Conservation (phyloP, 2,329 filamentous ascomycete genomes). For the Rhinocladiella mackenziei region DNA sequence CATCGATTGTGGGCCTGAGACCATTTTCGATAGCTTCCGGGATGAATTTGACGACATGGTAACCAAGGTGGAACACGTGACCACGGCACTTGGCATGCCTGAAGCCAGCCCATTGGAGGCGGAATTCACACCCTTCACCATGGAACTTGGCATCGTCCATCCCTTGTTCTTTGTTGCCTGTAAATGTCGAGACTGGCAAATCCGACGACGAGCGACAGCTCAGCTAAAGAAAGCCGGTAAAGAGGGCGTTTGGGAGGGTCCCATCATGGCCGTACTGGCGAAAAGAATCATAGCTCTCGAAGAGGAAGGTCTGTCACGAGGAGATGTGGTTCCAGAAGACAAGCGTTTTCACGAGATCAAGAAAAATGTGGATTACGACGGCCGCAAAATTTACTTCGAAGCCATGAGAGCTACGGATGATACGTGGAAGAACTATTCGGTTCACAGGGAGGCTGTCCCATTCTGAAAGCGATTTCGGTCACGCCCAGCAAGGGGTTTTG, state of each 20-base stretch:
- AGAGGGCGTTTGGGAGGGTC: conserved; percentile 38
- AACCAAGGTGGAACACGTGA: conserved; percentile 27
- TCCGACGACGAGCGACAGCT: conserved; percentile 32
- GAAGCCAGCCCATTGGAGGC: conserved; percentile 24
- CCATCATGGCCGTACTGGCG: conserved; percentile 32
- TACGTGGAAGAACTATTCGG: conserved; percentile 25
- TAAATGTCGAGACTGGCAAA: conserved; percentile 31
- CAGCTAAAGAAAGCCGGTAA: conserved; percentile 34
- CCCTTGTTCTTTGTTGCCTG: conserved; percentile 35
- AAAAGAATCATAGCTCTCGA: conserved; percentile 31
- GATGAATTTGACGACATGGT: conserved; percentile 31
- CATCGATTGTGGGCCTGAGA: conserved; percentile 29
- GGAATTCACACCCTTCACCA: conserved; percentile 28
- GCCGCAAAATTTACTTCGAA: conserved; percentile 25
- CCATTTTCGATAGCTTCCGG: conserved; percentile 25
- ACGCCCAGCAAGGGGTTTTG: conserved; percentile 11
- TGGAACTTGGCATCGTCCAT: conserved; percentile 35
- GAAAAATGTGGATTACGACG: conserved; percentile 31
- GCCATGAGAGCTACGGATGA: conserved; percentile 24
- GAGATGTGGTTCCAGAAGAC: conserved; percentile 24
- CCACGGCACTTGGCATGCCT: conserved; percentile 19
- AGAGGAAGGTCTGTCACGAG: conserved; percentile 23
- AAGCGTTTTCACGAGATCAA: conserved; percentile 30
- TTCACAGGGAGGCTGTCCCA: conserved; percentile 22
- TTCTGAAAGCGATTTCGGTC: conserved; percentile 21